Evolutionary conservation across 2,329 filamentous ascomycete species (phyloP), one percentile per base, ranked within the genome.

Genomic region (Huntiella savannae): DNA sequence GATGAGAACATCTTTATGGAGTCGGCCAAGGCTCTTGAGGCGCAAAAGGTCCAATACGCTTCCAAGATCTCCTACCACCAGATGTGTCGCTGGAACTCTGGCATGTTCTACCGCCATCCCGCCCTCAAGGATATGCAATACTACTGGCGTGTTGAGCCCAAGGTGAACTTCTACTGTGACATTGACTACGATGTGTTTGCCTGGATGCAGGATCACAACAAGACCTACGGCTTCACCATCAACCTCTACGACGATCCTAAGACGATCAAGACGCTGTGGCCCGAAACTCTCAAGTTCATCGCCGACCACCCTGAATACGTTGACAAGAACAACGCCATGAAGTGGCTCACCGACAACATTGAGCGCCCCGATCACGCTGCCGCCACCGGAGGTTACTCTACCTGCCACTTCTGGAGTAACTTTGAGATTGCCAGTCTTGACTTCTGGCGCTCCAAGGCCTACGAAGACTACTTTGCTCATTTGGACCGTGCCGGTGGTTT

Each of bases 71-170:
- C 86, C 42, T 98, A 98, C 65, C 88, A 96, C 63, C 82, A 96
- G 60, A 98, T 98, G 91, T 98, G 91, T 60, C 79, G 91, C 48
- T 98, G 91, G 91, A 98, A 98, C 66, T 92, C 83, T 57, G 91
- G 91, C 58, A 71, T 96, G 62, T 98, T 98, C 70, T 95, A 94
- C 69, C 86, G 91, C 59, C 91, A 98, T 62, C 85, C 86, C 0
- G 87, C 86, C 0, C 73, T 98, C 48, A 69, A 77, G 53, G 64
- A 91, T 55, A 76, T 73, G 52, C 82, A 85, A 54, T 98, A 84
- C 69, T 98, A 98, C 70, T 98, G 91, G 91, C 83, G 91, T 49
- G 91, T 98, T 41, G 91, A 98, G 61, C 91, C 91, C 45, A 94
- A 96, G 54, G 91, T 98, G 38, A 86, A 95, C 63, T 98, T 96